phyloP scores from a whole-genome alignment of 2,329 filamentous ascomycete genomes.

The Monascus ruber region DNA sequence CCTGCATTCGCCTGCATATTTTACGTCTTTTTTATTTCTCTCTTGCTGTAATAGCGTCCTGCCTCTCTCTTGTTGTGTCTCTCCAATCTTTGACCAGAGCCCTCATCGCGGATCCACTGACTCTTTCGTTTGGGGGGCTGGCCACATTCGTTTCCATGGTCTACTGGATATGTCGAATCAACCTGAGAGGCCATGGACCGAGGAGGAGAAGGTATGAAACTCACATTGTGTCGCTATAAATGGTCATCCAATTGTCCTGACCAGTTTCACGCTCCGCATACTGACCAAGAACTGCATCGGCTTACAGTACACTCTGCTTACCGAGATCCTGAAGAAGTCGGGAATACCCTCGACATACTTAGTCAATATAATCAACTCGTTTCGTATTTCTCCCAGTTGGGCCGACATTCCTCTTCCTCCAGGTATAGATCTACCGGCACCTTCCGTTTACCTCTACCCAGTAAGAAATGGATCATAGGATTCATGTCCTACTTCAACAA shows the following conservation, averaged over 20 bases:
- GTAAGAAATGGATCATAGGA: background rate
- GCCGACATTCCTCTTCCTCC: conserved; percentile 31
- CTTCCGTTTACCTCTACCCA: conserved; percentile 2
- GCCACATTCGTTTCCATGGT: conserved; percentile 21
- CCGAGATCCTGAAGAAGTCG: conserved; percentile 31
- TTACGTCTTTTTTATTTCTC: conserved; percentile 1
- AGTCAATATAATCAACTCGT: conserved; percentile 27
- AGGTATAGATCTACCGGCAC: conserved; percentile 21
- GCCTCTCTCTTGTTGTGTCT: conserved; percentile 4
- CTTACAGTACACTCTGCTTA: conserved; percentile 27
- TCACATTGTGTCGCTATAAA: background rate
- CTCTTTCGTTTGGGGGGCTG: conserved; percentile 3
- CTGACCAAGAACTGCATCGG: conserved; percentile 1
- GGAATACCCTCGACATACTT: conserved; percentile 26
- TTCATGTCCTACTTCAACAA: background rate
- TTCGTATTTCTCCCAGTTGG: conserved; percentile 26
- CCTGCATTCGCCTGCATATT: conserved; percentile 4
- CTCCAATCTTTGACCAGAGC: conserved; percentile 4
- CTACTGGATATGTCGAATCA: conserved; percentile 32
- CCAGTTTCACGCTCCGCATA: background rate
- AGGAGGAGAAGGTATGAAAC: conserved; percentile 35
- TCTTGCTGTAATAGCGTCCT: background rate
- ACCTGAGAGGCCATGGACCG: conserved; percentile 32
- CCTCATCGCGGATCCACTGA: conserved; percentile 2
- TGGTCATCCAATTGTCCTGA: background rate